Conservation (phyloP, 306 rosid species). For the Rosa persica region DNA sequence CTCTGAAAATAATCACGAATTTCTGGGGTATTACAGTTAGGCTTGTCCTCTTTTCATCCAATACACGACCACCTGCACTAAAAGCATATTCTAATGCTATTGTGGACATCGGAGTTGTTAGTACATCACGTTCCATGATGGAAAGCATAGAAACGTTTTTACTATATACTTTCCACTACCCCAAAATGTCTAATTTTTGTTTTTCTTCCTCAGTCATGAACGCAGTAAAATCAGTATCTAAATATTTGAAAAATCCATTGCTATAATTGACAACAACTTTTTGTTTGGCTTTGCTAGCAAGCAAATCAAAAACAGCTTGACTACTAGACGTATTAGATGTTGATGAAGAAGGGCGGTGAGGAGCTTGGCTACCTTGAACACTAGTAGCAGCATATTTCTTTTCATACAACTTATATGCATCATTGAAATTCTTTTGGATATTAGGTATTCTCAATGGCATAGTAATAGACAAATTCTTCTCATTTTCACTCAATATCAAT, state of each 20-base stretch:
- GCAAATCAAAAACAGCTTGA: neutral
- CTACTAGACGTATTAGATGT: neutral
- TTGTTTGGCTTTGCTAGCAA: neutral
- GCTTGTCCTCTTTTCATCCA: neutral
- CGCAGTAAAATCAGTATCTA: neutral
- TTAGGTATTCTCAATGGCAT: neutral
- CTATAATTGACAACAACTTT: neutral
- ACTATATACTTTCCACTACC: neutral
- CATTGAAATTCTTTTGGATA: neutral
- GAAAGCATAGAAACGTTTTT: neutral
- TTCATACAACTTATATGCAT: neutral
- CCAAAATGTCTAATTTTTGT: neutral
- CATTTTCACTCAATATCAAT: neutral
- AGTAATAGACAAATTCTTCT: neutral
- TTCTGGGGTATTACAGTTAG: no score
- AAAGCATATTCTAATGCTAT: neutral
- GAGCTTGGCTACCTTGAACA: neutral
- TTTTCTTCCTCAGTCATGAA: neutral
- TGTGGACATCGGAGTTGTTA: neutral
- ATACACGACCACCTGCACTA: neutral
- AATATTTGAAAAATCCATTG: neutral
- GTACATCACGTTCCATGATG: neutral
- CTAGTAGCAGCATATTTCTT: neutral
- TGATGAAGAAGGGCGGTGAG: neutral
- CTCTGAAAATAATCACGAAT: no score